Evolutionary conservation across 352 stramenopile genomes (phyloP).

Genomic region (Phytopythium mirpurense): DNA sequence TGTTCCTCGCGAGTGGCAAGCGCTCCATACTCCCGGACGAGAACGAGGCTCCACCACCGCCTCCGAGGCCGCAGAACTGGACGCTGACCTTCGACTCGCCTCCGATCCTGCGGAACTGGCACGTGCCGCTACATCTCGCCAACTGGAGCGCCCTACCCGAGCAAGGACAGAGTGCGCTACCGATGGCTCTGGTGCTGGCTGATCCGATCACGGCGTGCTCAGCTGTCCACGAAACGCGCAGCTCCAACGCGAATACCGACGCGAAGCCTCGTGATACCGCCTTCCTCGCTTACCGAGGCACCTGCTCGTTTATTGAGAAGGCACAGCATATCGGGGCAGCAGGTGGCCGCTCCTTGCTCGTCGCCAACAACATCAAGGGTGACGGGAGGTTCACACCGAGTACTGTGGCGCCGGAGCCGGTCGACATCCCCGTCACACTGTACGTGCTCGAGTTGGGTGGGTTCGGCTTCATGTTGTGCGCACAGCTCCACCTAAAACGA

Average conservation of each 20-base stretch:
- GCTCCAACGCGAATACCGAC: not conserved
- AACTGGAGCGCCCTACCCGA: slow-evolving; percentile 48
- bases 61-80: slow-evolving; percentile 33
- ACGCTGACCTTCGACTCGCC: slow-evolving; percentile 42
- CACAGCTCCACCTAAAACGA: too few species aligned
- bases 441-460: too few species aligned
- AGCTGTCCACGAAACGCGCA: slow-evolving; percentile 5
- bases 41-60: slow-evolving; percentile 5
- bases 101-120: slow-evolving; percentile 40
- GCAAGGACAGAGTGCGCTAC: slow-evolving; percentile 8
- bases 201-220: slow-evolving; percentile 39
- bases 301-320: slow-evolving; percentile 69
- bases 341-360: slow-evolving; percentile 30
- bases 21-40: slow-evolving; percentile 4
- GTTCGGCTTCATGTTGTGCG: too few species aligned
- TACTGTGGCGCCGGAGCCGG: slow-evolving; percentile 18
- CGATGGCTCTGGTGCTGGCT: slow-evolving; percentile 23
- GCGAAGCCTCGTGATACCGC: slow-evolving; percentile 4
- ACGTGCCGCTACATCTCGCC: slow-evolving; percentile 45
- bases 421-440: slow-evolving; percentile 54
- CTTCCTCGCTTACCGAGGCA: slow-evolving; percentile 49
- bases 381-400: slow-evolving; percentile 46
- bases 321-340: slow-evolving; percentile 28
- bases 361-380: slow-evolving; percentile 66
- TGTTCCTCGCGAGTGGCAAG: slow-evolving; percentile 33